phyloP scores from a whole-genome alignment of 208 protist species.

The Acanthamoeba healyi region DNA sequence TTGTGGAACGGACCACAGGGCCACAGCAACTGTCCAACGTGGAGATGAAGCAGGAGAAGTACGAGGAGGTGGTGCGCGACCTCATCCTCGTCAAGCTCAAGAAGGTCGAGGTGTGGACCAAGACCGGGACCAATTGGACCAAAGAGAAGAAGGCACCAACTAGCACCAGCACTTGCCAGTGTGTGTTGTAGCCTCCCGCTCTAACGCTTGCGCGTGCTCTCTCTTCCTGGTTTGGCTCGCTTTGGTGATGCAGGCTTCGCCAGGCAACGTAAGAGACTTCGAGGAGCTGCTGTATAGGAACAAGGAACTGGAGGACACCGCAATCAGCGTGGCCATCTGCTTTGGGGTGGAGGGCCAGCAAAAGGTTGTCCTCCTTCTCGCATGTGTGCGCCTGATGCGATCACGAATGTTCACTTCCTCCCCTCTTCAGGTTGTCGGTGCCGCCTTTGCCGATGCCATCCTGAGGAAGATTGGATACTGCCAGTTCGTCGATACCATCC shows the following conservation, averaged over 20 bases:
- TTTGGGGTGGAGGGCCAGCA: slow-evolving; percentile 29
- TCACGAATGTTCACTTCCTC: too few relatives aligned
- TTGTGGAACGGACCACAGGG: neutral
- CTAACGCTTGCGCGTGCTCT: neutral
- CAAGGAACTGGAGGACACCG: slow-evolving; percentile 50
- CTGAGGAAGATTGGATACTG: slow-evolving; percentile 53
- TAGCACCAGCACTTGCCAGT: neutral
- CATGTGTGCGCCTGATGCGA: too few relatives aligned
- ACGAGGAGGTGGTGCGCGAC: slow-evolving; percentile 68
- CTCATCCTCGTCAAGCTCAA: slow-evolving; percentile 67
- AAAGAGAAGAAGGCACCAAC: slow-evolving; percentile 11
- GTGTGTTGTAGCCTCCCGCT: too few relatives aligned
- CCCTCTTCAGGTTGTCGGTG: slow-evolving; percentile 59
- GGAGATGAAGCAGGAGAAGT: slow-evolving; percentile 74
- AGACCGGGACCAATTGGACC: slow-evolving; percentile 48
- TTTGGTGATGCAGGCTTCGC: slow-evolving; percentile 77
- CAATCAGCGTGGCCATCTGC: slow-evolving; percentile 85
- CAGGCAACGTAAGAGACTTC: slow-evolving; percentile 88
- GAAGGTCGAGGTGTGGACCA: slow-evolving; percentile 63
- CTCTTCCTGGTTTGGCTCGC: neutral
- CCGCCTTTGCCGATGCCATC: slow-evolving; percentile 69
- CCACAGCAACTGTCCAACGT: slow-evolving; percentile 45
- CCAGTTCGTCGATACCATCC: slow-evolving; percentile 63
- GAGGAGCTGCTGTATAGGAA: slow-evolving; percentile 84
- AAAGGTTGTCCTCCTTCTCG: neutral